Evolutionary conservation across 345 rosid genomes (phyloP).

Genomic region (Mangifera indica): DNA sequence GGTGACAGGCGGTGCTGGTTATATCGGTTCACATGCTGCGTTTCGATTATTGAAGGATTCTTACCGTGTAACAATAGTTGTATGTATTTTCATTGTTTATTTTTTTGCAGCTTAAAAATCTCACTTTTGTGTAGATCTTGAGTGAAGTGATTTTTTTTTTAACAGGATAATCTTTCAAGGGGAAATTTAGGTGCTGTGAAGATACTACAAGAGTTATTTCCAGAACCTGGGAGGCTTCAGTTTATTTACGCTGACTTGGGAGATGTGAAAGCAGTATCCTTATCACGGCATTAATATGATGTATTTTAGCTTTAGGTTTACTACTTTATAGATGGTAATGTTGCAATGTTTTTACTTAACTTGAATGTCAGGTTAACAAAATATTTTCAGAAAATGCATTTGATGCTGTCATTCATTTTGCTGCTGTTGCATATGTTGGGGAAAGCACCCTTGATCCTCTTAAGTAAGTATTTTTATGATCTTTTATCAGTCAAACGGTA

Average conservation of each 20-base stretch:
- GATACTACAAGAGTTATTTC: conserved; percentile 76
- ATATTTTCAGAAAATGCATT: conserved; percentile 87
- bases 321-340: conserved; percentile 9
- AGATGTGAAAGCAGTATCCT: conserved; percentile 79
- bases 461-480: conserved; percentile 49
- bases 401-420: conserved; percentile 99
- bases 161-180: conserved; percentile 94
- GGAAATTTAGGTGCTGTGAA: conserved; percentile 92
- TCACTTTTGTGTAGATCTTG: background rate
- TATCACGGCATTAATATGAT: background rate
- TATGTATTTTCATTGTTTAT: conserved; percentile 30
- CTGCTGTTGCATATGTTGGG: conserved; percentile 98
- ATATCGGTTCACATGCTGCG: conserved; percentile 93
- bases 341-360: conserved; percentile 37
- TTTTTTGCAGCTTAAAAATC: conserved; percentile 4
- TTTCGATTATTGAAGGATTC: conserved; percentile 72
- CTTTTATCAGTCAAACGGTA: background rate
- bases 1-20: conserved; percentile 97
- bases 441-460: conserved; percentile 96
- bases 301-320: background rate
- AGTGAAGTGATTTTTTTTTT: conserved; percentile 10
- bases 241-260: conserved; percentile 92
- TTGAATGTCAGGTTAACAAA: conserved; percentile 61
- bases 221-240: conserved; percentile 91
- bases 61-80: conserved; percentile 86